phyloP scores from a whole-genome alignment of 257 asterid genomes.

The Mitragyna speciosa region DNA sequence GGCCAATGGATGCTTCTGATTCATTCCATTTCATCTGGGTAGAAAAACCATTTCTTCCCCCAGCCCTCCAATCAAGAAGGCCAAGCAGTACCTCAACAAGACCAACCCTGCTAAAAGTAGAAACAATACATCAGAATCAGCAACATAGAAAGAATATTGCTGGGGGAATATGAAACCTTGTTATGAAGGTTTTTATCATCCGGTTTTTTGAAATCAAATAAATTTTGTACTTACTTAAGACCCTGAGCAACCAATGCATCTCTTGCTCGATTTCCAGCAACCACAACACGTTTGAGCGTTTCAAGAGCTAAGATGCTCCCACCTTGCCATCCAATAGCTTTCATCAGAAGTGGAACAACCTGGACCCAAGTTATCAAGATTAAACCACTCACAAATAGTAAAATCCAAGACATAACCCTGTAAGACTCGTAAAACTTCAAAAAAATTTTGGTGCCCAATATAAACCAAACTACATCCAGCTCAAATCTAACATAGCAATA shows the following conservation, averaged over 20 bases:
- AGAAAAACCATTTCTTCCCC: conserved; percentile 77
- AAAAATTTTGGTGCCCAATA: not conserved
- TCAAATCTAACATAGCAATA: not conserved
- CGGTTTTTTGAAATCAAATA: not conserved
- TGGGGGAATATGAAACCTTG: not conserved
- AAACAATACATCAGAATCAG: not conserved
- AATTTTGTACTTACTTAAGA: conserved; percentile 63
- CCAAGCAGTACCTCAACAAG: conserved; percentile 98
- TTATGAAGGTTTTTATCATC: not conserved
- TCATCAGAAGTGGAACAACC: conserved; percentile 98
- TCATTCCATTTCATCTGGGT: conserved; percentile 98
- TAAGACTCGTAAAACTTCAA: not conserved
- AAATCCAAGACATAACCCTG: not conserved
- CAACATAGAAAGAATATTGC: not conserved
- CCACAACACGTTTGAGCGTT: conserved; percentile 93
- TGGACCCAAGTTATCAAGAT: conserved; percentile 35
- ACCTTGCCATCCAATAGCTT: conserved; percentile 99
- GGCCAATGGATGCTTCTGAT: conserved; percentile 95
- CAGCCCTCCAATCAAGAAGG: conserved; percentile 99
- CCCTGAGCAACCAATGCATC: conserved; percentile 99
- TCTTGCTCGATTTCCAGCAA: conserved; percentile 95
- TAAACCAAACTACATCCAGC: not conserved
- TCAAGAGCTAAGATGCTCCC: conserved; percentile 99
- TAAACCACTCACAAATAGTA: conserved; percentile 17
- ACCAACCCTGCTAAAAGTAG: conserved; percentile 66